Evolutionary conservation across 75 land plant genomes (phyloP).

Genomic region (Pinus tabuliformis): DNA sequence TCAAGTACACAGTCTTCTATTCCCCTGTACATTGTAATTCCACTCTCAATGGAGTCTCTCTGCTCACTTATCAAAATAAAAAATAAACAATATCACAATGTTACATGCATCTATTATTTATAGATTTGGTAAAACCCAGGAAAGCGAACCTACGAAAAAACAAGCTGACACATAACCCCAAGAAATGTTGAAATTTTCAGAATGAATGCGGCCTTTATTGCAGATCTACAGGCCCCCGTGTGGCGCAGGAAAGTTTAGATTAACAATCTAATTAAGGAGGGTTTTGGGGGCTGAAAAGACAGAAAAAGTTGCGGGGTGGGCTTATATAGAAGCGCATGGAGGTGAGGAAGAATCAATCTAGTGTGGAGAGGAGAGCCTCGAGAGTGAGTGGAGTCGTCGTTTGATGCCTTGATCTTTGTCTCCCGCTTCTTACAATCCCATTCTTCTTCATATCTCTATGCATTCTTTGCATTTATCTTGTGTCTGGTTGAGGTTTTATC

Average conservation of each 20-base stretch:
- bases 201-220: constrained; percentile 7
- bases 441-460: constrained; percentile 5
- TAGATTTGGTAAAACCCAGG: no score
- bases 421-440: constrained; percentile 12
- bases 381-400: neutral
- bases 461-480: neutral
- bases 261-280: no score
- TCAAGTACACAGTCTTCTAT: neutral
- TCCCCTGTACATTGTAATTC: neutral
- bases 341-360: neutral
- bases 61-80: no score
- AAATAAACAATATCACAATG: no score
- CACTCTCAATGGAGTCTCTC: neutral
- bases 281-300: constrained; percentile 2
- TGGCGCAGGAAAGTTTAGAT: no score
- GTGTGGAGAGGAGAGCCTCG: constrained; percentile 1
- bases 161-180: no score
- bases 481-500: neutral
- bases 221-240: neutral
- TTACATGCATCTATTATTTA: no score
- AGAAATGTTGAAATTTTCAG: neutral
- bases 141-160: no score
- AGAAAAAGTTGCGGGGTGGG: neutral
- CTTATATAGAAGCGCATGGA: neutral
- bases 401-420: constrained; percentile 5